These are phyloP conservation scores for Leccinum pseudoinsigne DNA, from an alignment of 1,284 basidiomycete species.

Conservation along the genomic window DNA sequence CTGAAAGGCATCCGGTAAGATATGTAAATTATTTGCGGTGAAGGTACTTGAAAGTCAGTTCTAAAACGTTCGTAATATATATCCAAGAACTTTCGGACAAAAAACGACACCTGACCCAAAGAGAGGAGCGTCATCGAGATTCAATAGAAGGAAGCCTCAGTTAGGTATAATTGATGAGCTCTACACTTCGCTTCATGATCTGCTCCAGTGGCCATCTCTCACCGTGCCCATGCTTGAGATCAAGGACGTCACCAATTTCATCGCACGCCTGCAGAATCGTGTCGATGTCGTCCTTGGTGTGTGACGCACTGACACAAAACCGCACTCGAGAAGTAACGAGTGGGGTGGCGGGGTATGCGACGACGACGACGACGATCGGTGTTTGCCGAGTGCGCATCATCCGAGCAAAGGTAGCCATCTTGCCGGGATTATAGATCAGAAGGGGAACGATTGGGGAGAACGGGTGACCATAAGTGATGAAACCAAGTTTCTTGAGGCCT, in stretches of 20 bases:
- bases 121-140: conserved; percentile 2
- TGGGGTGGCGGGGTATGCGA: conserved; percentile 92
- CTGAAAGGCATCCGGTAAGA: conserved; percentile 19
- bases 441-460: conserved; percentile 95
- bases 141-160: not conserved
- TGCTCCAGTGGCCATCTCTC: conserved; percentile 86
- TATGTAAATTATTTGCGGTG: conserved; percentile 29
- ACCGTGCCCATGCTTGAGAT: conserved; percentile 77
- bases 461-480: conserved; percentile 94
- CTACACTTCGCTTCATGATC: conserved; percentile 73
- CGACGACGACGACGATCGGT: conserved; percentile 87
- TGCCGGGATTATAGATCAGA: conserved; percentile 91
- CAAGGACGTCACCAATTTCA: conserved; percentile 87
- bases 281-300: conserved; percentile 98
- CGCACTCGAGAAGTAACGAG: conserved; percentile 89
- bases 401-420: conserved; percentile 87
- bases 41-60: conserved; percentile 19
- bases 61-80: conserved; percentile 19
- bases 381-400: conserved; percentile 85
- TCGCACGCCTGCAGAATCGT: conserved; percentile 85
- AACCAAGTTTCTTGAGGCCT: conserved; percentile 90
- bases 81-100: conserved; percentile 23
- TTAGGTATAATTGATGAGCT: conserved; percentile 58
- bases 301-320: conserved; percentile 93
- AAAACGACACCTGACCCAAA: conserved; percentile 5